Base-by-base conservation (phyloP, 345 rosid species). In the Camelina sativa region DNA sequence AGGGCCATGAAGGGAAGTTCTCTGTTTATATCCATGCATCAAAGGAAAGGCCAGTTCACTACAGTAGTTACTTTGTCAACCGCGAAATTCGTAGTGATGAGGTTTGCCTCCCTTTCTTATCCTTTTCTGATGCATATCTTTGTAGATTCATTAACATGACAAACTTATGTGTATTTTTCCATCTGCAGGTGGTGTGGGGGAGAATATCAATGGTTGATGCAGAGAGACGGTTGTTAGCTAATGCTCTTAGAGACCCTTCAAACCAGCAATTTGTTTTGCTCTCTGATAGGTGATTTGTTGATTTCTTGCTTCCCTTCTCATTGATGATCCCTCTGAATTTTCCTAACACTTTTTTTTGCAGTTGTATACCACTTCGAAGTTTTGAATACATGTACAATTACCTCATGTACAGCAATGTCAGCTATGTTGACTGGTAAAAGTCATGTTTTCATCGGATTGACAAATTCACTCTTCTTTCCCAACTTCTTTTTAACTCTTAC, bases 291-390 rank as follows among this genome's bases (percentile, higher is more conserved):
- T 84, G 32, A 78, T 57, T 67, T 59, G 17, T 32, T 47, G 19
- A 13, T 41, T 20, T 22, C 23, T 7, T 12, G 30, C 25, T 28
- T 30, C 57, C 13, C 23, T 71, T 71, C 8, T 65, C 57, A 58
- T 40, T 57, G 41, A 56, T 57, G 50, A 56, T 41, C 15, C 15
- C 16, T 71, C 41, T 50, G 40, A 20, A 3, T 15, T 48, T 60
- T 11, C 35, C 48, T 72, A 22, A 65, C 19, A 51, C 22, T 11
- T 59, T 28, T 41, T 48, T 37, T 77, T 88, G 86, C 84, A 95
- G 99, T 69, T 95, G 99, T 76, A 85, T 95, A 67, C 99, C 99
- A 2, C 83, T 95, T 82, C 88, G 93, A 71, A 78, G 82, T 69
- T 95, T 95, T 73, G 94, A 95, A 67, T 87, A 92, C 78, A 79